A percentile compares a stretch with the other conserved stretches of the same genome.
These are phyloP conservation scores for Setomelanomma holmii DNA, from an alignment of 2,329 filamentous ascomycete genomes.

Conservation along the genomic window DNA sequence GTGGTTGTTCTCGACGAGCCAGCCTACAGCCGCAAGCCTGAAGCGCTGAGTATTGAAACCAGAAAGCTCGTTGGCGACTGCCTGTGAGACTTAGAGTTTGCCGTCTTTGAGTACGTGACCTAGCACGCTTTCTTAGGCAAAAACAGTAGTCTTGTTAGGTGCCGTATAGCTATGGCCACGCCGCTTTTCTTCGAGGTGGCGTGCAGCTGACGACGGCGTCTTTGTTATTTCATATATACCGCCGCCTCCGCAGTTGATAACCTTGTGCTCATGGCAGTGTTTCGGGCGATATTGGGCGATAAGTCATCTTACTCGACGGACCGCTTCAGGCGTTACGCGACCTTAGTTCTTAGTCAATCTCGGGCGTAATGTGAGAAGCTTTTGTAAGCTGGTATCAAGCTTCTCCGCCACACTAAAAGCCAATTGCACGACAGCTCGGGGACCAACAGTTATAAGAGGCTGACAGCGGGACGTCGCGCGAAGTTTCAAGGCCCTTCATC, in stretches of 20 bases:
- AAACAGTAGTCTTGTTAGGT: not conserved
- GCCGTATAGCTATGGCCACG: not conserved
- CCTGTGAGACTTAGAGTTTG: not conserved
- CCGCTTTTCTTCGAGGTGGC: not conserved
- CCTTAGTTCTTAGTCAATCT: too few species aligned
- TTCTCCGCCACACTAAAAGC: too few species aligned
- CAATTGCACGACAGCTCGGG: too few species aligned
- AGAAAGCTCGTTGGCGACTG: not conserved
- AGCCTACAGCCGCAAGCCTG: not conserved
- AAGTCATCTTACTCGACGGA: too few species aligned
- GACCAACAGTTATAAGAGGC: too few species aligned
- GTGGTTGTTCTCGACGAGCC: constrained; percentile 1
- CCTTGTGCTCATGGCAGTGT: not conserved
- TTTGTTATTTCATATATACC: not conserved
- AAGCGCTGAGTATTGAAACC: not conserved
- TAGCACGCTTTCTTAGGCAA: not conserved
- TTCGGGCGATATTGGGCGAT: too few species aligned
- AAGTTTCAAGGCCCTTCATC: too few species aligned
- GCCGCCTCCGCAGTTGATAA: not conserved
- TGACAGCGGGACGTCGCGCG: too few species aligned
- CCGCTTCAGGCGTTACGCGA: too few species aligned
- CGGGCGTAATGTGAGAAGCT: too few species aligned
- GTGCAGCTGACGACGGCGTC: not conserved
- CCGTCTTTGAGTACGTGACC: not conserved
- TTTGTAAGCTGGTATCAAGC: too few species aligned